Evolutionary conservation across 2,329 filamentous ascomycete genomes (phyloP).

Genomic region (Microcyclospora tardicrescens): DNA sequence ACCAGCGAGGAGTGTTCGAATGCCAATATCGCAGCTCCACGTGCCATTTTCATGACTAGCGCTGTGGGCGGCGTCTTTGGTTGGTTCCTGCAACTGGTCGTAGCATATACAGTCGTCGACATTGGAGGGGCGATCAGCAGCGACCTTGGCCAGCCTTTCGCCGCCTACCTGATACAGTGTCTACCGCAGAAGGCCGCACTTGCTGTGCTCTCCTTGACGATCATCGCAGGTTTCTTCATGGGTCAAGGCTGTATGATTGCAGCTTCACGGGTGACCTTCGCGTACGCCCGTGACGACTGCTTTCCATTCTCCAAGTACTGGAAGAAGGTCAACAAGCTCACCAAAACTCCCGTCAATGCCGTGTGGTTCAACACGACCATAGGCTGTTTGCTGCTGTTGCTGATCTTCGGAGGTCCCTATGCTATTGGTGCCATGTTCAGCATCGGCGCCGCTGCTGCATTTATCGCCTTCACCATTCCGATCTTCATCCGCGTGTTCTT

Average conservation of each 20-base stretch:
- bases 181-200: constrained; percentile 48
- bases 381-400: constrained; percentile 46
- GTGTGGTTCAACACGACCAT: constrained; percentile 53
- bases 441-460: constrained; percentile 56
- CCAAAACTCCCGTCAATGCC: constrained; percentile 55
- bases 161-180: constrained; percentile 54
- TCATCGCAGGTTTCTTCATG: constrained; percentile 58
- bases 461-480: constrained; percentile 47
- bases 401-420: constrained; percentile 51
- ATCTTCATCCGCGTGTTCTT: constrained; percentile 47
- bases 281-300: constrained; percentile 60
- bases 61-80: constrained; percentile 53
- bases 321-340: constrained; percentile 47
- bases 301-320: constrained; percentile 49
- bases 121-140: constrained; percentile 47
- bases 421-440: constrained; percentile 57
- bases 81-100: constrained; percentile 61
- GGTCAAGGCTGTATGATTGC: constrained; percentile 61
- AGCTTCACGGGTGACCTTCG: constrained; percentile 29
- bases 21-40: constrained; percentile 54
- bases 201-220: constrained; percentile 51
- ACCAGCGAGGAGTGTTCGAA: constrained; percentile 58
- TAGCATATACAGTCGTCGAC: constrained; percentile 59
- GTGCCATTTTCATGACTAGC: constrained; percentile 59
- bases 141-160: constrained; percentile 56